phyloP scores from a whole-genome alignment of 2,329 filamentous ascomycete genomes.

The Diaporthe sp. region DNA sequence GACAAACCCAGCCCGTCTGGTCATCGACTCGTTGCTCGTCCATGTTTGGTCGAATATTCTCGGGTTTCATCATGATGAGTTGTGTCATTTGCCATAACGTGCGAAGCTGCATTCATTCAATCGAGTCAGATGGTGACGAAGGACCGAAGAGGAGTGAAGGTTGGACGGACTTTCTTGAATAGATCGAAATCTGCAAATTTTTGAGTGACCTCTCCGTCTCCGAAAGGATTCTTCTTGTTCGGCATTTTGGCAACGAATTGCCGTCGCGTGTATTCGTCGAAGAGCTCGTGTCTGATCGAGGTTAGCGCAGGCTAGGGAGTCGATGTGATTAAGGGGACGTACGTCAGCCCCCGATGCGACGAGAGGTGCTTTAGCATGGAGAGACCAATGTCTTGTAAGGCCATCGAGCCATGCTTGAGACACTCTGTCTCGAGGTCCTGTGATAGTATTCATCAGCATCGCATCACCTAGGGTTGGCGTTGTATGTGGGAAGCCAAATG shows the following conservation, averaged over 20 bases:
- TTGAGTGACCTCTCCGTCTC: conserved; percentile 77
- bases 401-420: conserved; percentile 80
- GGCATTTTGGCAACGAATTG: conserved; percentile 89
- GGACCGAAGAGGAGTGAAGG: neutral
- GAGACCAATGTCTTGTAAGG: conserved; percentile 85
- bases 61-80: conserved; percentile 89
- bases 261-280: conserved; percentile 92
- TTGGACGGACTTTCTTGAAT: conserved; percentile 75
- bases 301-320: conserved; percentile 10
- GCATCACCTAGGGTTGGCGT: neutral
- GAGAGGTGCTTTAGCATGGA: conserved; percentile 92
- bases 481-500: conserved; percentile 7
- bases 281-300: conserved; percentile 78
- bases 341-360: conserved; percentile 93
- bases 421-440: conserved; percentile 93
- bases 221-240: conserved; percentile 82
- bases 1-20: conserved; percentile 84
- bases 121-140: neutral
- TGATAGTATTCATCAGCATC: conserved; percentile 24
- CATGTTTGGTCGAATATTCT: conserved; percentile 89
- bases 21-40: conserved; percentile 84
- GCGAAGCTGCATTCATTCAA: conserved; percentile 65
- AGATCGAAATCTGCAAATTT: conserved; percentile 87
- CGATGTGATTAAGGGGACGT: conserved; percentile 54
- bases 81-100: conserved; percentile 90